phyloP scores from a whole-genome alignment of 1,284 basidiomycete genomes.

The Sanghuangporus baumii region DNA sequence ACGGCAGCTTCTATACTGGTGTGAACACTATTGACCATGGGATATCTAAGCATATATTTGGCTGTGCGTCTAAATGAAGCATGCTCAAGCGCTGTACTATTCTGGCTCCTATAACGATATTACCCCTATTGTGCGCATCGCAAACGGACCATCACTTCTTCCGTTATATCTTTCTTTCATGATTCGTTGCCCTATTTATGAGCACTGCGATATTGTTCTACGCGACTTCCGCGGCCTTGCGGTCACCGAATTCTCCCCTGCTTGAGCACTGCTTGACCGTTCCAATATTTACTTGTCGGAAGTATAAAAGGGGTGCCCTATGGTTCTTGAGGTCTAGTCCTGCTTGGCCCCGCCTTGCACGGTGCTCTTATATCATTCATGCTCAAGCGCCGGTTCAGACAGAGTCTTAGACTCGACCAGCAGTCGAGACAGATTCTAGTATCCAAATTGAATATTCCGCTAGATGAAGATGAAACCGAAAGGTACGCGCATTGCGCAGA shows the following conservation, averaged over 20 bases:
- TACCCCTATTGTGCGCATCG: background rate
- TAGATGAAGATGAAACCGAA: background rate
- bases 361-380: slow-evolving; percentile 4
- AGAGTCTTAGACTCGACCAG: slow-evolving; percentile 15
- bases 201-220: background rate
- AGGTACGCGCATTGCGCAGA: background rate
- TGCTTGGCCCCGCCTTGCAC: background rate
- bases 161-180: background rate
- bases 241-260: background rate
- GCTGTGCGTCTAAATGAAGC: background rate
- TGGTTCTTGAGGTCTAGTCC: background rate
- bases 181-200: background rate
- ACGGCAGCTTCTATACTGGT: too few relatives aligned
- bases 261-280: background rate
- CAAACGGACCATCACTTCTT: slow-evolving; percentile 1
- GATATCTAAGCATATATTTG: background rate
- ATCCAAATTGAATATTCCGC: slow-evolving; percentile 9
- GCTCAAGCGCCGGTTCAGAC: slow-evolving; percentile 12
- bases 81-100: slow-evolving; percentile 5
- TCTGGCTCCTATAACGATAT: background rate
- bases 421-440: slow-evolving; percentile 6
- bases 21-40: too few relatives aligned
- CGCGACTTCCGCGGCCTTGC: background rate
- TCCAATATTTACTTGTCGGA: background rate
- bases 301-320: background rate